Evolutionary conservation across 306 rosid species (phyloP), one percentile per base, ranked within the genome.

Genomic region (Castanospermum australe): DNA sequence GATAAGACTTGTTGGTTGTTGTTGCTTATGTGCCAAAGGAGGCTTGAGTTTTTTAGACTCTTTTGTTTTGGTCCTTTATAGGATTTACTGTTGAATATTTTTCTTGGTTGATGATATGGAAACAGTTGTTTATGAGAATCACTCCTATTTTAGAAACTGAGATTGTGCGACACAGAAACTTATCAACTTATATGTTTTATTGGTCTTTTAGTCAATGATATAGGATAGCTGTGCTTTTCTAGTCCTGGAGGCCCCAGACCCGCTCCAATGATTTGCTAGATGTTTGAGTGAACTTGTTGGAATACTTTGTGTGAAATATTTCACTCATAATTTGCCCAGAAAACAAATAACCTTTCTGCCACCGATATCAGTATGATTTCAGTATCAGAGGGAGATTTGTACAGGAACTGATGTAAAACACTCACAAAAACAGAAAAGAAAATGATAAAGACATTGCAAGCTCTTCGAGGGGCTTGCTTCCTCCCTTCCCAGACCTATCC

Each of bases 151-250:
- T 20, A 50, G 22, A 62, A 54, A 60, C 8, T 78, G n/a, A 38
- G 45, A 63, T 71, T 84, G 57, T 47, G 42, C 33, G 38, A 8
- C 59, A 57, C 44, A 60, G 80, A 84, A 75, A 65, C 81, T 59
- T 79, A 30, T 80, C 66, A 66, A 60, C 77, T 71, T 30, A 20
- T 84, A 74, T 47, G 6, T 4, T 2, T 47, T 50, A n/a, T 65
- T 72, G 41, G 42, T 39, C 60, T 70, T 71, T 15, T 35, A 51
- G 81, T 83, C 81, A 60, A 80, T 78, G 38, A 59, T 52, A 60
- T 60, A 67, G 67, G 60, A 67, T 65, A 33, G 45, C 20, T 14
- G 11, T 57, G 7, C 67, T 62, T 76, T 78, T 59, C 20, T 33
- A 66, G 66, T 71, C 45, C 47, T 32, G 59, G 71, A 42, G n/a